Conservation (phyloP, 208 protist species). For the Leishmania turanica region DNA sequence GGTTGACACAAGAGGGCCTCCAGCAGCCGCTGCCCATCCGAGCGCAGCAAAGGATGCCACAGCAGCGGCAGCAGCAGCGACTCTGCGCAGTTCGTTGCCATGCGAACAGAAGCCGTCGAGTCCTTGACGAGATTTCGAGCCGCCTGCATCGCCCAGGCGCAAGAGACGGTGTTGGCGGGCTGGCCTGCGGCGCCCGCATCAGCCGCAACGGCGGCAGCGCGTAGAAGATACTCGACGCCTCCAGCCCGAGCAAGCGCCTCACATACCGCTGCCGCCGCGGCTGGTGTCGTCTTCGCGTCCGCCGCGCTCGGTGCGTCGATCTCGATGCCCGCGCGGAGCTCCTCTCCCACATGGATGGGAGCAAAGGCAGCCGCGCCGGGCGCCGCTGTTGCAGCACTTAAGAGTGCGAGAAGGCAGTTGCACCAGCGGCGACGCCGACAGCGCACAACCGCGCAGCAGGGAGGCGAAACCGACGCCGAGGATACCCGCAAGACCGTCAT, state of each 20-base stretch:
- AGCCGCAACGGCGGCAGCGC: slow-evolving; percentile 5
- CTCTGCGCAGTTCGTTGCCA: slow-evolving; percentile 16
- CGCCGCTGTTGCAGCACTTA: slow-evolving; percentile 2
- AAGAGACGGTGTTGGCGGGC: slow-evolving; percentile 3
- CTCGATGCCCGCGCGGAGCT: background rate
- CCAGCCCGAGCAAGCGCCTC: slow-evolving; percentile 26
- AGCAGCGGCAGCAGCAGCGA: slow-evolving; percentile 23
- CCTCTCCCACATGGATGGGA: background rate
- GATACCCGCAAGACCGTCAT: slow-evolving; percentile 17
- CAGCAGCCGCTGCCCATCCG: slow-evolving; percentile 21
- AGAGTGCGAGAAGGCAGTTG: slow-evolving; percentile 25
- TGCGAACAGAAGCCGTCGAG: slow-evolving; percentile 21
- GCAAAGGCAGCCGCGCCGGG: background rate
- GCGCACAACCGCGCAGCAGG: background rate
- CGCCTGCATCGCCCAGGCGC: slow-evolving; percentile 20
- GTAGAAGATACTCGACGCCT: slow-evolving; percentile 19
- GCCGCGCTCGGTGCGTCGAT: background rate
- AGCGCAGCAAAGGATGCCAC: slow-evolving; percentile 30
- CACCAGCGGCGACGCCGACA: slow-evolving; percentile 11
- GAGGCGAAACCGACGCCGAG: background rate
- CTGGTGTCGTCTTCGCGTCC: background rate
- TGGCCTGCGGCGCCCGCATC: background rate
- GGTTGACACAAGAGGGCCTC: slow-evolving; percentile 27
- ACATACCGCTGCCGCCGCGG: slow-evolving; percentile 12
- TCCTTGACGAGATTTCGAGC: slow-evolving; percentile 10